Evolutionary conservation across 2,329 filamentous ascomycete species (phyloP).

Genomic region (Penicillium aurantiogriseum): DNA sequence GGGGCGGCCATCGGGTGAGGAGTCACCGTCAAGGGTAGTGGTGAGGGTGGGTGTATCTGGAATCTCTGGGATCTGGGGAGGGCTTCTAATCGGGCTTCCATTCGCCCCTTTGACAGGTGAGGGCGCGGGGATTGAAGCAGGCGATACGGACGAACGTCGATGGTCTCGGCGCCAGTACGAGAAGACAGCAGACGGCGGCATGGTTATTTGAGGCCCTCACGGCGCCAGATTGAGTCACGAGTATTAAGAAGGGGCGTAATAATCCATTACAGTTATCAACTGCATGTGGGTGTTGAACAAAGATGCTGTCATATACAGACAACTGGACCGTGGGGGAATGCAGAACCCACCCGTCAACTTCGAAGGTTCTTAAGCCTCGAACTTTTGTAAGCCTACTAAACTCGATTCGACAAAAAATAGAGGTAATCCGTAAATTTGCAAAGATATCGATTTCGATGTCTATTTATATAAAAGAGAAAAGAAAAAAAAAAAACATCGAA

Average conservation of each 20-base stretch:
- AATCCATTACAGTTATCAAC: conserved; percentile 20
- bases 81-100: conserved; percentile 24
- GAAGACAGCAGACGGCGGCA: conserved; percentile 41
- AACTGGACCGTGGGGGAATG: conserved; percentile 16
- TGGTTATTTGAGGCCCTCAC: conserved; percentile 20
- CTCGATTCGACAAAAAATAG: background rate
- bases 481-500: background rate
- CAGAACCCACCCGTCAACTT: conserved; percentile 7
- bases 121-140: conserved; percentile 25
- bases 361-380: background rate
- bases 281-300: conserved; percentile 12
- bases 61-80: conserved; percentile 36
- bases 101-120: conserved; percentile 21
- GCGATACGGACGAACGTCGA: conserved; percentile 35
- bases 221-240: conserved; percentile 13
- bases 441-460: background rate
- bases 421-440: background rate
- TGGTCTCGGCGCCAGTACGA: conserved; percentile 43
- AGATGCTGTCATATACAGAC: conserved; percentile 23
- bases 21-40: conserved; percentile 28
- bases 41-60: conserved; percentile 29
- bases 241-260: conserved; percentile 11
- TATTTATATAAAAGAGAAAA: background rate
- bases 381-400: background rate
- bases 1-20: conserved; percentile 22